Conservation (phyloP, 148 eudicot genomes). For the Polygonum maritimum region DNA sequence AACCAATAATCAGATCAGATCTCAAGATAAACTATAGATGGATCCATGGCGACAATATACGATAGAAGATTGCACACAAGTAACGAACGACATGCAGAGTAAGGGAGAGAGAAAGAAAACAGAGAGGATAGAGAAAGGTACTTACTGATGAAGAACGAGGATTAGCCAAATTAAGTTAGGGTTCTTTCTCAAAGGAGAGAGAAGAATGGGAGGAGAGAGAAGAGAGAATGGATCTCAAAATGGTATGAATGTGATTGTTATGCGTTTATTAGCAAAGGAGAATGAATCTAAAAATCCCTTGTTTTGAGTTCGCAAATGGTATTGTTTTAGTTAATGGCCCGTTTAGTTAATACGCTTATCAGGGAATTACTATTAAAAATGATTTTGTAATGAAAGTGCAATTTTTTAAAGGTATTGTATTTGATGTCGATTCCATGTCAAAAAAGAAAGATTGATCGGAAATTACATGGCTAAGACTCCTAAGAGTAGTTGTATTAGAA, state of each 20-base stretch:
- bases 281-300: background rate
- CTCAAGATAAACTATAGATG: slow-evolving; percentile 7
- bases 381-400: too few species aligned
- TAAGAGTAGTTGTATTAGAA: too few species aligned
- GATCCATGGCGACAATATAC: slow-evolving; percentile 8
- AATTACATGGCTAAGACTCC: too few species aligned
- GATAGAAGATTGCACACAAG: background rate
- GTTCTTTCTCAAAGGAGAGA: slow-evolving; percentile 13
- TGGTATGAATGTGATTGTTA: background rate
- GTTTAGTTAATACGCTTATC: too few species aligned
- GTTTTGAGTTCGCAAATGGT: background rate
- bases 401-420: too few species aligned
- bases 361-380: too few species aligned
- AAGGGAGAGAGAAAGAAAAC: background rate
- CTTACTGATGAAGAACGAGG: slow-evolving; percentile 19
- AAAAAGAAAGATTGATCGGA: too few species aligned
- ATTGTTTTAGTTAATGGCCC: background rate
- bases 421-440: too few species aligned
- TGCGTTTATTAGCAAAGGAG: background rate
- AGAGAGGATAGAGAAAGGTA: slow-evolving; percentile 11
- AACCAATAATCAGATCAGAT: background rate
- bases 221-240: slow-evolving; percentile 1
- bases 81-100: background rate
- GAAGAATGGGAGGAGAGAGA: slow-evolving; percentile 6
- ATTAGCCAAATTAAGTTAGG: slow-evolving; percentile 10